phyloP scores from a whole-genome alignment of 2,329 filamentous ascomycete species.

The Nemania sp. region DNA sequence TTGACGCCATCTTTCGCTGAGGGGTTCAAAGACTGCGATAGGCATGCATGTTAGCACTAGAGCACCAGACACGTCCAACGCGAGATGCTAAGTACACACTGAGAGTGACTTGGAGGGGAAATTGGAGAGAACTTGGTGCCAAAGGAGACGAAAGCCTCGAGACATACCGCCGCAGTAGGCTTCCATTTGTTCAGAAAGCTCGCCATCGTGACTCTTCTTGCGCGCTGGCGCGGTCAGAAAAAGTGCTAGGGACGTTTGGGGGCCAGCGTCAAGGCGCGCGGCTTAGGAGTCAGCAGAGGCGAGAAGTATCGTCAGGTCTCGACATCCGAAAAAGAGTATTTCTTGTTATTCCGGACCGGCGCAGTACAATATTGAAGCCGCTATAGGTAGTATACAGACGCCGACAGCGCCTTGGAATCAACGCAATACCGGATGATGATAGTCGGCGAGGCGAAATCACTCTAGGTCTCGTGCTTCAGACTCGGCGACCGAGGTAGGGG shows the following conservation, averaged over 20 bases:
- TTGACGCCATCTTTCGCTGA: conserved; percentile 51
- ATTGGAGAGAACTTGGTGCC: neutral
- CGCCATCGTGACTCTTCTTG: conserved; percentile 48
- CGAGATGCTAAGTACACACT: too few relatives aligned
- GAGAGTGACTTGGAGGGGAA: too few relatives aligned
- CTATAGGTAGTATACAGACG: conserved; percentile 7
- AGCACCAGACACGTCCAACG: neutral
- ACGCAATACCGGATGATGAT: neutral
- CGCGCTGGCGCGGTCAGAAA: conserved; percentile 1
- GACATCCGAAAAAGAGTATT: conserved; percentile 34
- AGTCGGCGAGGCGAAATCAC: neutral
- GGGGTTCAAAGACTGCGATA: conserved; percentile 51
- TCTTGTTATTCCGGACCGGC: conserved; percentile 16
- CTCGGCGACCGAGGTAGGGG: neutral
- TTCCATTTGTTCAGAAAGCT: conserved; percentile 64
- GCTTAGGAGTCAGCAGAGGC: conserved; percentile 30
- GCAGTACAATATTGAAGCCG: conserved; percentile 12
- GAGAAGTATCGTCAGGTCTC: conserved; percentile 22
- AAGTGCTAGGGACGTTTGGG: conserved; percentile 12
- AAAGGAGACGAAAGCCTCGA: conserved; percentile 8
- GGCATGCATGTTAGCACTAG: conserved; percentile 34
- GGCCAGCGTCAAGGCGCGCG: conserved; percentile 34
- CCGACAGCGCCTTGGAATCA: conserved; percentile 10
- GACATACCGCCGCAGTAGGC: conserved; percentile 57
- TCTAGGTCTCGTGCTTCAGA: neutral